Evolutionary conservation across 331 rosid genomes (phyloP).

Genomic region (Malus hybrid): DNA sequence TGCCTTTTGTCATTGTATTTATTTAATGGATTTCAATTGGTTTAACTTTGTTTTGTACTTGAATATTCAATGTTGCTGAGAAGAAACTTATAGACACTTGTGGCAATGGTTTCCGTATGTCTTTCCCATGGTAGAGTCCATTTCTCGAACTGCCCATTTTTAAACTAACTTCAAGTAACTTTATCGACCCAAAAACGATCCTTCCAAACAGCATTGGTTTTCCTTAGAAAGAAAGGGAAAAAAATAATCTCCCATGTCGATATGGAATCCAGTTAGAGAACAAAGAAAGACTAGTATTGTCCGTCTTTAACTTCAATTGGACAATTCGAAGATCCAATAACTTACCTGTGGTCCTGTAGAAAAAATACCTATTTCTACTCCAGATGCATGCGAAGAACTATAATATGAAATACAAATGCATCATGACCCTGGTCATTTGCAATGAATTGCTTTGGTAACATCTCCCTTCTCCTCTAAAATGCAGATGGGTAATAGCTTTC

Average conservation of each 20-base stretch:
- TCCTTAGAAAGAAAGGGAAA: neutral
- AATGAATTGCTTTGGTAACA: neutral
- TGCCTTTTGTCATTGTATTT: neutral
- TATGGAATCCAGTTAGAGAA: neutral
- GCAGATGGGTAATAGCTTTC: neutral
- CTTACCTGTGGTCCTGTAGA: neutral
- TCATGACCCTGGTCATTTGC: neutral
- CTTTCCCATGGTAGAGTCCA: neutral
- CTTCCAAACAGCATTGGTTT: neutral
- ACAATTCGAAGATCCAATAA: neutral
- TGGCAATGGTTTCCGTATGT: too few relatives aligned
- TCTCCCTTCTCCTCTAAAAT: neutral
- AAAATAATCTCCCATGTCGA: neutral
- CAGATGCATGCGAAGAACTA: neutral
- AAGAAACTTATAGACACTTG: neutral
- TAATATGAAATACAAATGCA: neutral
- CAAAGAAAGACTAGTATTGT: neutral
- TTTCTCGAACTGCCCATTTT: neutral
- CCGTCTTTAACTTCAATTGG: neutral
- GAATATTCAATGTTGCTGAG: neutral
- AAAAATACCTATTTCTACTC: neutral
- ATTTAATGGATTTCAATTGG: neutral
- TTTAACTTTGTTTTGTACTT: neutral
- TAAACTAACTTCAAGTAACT: neutral
- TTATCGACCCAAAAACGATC: neutral